Conservation (phyloP, 768 basidiomycete genomes). For the Amanita inopinata region DNA sequence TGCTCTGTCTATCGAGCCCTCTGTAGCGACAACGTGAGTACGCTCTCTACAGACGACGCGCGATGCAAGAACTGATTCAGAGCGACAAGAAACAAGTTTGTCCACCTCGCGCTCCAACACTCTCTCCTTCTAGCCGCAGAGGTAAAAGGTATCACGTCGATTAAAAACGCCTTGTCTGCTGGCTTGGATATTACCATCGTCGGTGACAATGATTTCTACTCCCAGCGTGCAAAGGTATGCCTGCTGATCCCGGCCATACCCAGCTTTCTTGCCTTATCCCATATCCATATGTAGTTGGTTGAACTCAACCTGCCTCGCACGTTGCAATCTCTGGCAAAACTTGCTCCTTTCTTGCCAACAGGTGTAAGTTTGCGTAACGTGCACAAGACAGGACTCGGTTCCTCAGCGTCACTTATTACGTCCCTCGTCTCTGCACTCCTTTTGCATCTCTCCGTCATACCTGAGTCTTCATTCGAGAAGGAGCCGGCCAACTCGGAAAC, state of each 20-base stretch:
- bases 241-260: slow-evolving; percentile 2
- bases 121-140: slow-evolving; percentile 63
- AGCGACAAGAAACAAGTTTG: slow-evolving; percentile 73
- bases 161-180: slow-evolving; percentile 32
- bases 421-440: slow-evolving; percentile 85
- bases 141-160: slow-evolving; percentile 32
- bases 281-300: slow-evolving; percentile 40
- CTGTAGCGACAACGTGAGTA: slow-evolving; percentile 28
- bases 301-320: slow-evolving; percentile 51
- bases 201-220: slow-evolving; percentile 98
- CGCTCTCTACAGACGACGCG: not conserved
- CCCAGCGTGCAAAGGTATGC: slow-evolving; percentile 76
- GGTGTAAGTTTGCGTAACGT: slow-evolving; percentile 64
- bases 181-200: slow-evolving; percentile 75
- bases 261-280: slow-evolving; percentile 1
- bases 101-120: slow-evolving; percentile 79
- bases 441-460: slow-evolving; percentile 60
- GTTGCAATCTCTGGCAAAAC: slow-evolving; percentile 48
- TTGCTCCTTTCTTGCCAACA: slow-evolving; percentile 71
- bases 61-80: not conserved
- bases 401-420: slow-evolving; percentile 94
- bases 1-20: slow-evolving; percentile 23
- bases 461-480: slow-evolving; percentile 35
- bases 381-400: slow-evolving; percentile 98
- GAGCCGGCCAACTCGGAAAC: slow-evolving; percentile 18